A percentile compares a stretch with the other conserved stretches of the same genome.
These are phyloP conservation scores for Scedosporium dehoogii DNA, from an alignment of 2,329 filamentous ascomycete species.

Conservation along the genomic window DNA sequence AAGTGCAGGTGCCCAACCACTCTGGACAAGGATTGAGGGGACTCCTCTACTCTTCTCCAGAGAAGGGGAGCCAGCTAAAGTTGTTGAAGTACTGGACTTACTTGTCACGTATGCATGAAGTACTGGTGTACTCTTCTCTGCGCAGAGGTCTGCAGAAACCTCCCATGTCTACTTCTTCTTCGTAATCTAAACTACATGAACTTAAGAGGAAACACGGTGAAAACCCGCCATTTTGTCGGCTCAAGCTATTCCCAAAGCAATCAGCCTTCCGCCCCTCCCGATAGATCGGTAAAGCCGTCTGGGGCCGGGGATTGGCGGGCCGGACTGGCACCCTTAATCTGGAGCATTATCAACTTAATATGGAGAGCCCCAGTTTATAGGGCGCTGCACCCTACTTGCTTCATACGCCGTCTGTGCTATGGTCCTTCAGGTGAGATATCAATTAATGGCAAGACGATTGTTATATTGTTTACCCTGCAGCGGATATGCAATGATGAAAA, in stretches of 20 bases:
- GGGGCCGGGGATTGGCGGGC: background rate
- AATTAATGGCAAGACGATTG: background rate
- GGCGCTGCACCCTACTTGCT: background rate
- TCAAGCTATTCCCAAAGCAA: background rate
- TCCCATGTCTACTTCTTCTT: background rate
- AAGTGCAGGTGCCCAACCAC: no score
- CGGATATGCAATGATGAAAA: background rate
- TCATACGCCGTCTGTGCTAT: background rate
- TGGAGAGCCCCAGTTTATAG: background rate
- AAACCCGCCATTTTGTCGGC: background rate
- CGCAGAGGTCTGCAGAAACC: no score
- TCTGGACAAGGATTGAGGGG: no score
- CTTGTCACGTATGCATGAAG: no score
- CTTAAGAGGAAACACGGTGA: background rate
- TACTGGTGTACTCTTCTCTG: no score
- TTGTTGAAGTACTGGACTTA: no score
- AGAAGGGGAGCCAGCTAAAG: no score
- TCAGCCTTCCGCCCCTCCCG: background rate
- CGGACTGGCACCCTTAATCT: background rate
- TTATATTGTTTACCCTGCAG: background rate
- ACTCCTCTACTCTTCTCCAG: no score
- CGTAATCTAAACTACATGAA: no score
- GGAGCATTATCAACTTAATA: background rate
- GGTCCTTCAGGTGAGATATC: background rate
- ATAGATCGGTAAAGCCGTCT: background rate